phyloP scores from a whole-genome alignment of 208 protist species.

The Naegleria fowleri region DNA sequence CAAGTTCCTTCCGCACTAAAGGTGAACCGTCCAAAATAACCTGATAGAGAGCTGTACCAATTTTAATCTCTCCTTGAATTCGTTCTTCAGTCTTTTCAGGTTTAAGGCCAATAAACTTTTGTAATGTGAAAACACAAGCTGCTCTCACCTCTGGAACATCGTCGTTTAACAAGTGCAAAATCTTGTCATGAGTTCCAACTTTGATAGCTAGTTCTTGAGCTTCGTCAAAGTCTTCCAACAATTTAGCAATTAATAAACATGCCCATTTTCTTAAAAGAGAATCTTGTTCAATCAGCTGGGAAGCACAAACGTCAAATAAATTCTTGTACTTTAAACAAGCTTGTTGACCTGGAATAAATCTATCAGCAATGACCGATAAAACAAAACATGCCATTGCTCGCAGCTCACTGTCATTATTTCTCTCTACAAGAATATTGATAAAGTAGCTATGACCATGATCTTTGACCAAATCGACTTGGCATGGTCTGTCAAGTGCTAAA shows the following conservation, averaged over 20 bases:
- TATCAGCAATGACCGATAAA: constrained; percentile 54
- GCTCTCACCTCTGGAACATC: constrained; percentile 5
- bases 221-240: constrained; percentile 52
- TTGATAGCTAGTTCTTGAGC: constrained; percentile 29
- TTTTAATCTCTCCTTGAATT: not conserved
- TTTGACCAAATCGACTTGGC: constrained; percentile 29
- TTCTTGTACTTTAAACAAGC: not conserved
- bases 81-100: constrained; percentile 19
- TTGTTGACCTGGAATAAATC: constrained; percentile 29
- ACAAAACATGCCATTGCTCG: constrained; percentile 86
- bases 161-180: not conserved
- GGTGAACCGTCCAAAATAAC: not conserved
- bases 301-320: not conserved
- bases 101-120: not conserved
- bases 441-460: constrained; percentile 49
- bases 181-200: not conserved
- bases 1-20: not conserved
- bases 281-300: constrained; percentile 32
- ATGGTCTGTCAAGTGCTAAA: constrained; percentile 59
- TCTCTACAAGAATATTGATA: constrained; percentile 63
- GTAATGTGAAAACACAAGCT: not conserved
- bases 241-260: constrained; percentile 52
- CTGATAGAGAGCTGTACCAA: not conserved
- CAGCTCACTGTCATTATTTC: constrained; percentile 59
- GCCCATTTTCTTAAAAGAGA: constrained; percentile 46